Evolutionary conservation across 2,329 filamentous ascomycete species (phyloP).

Genomic region (Ophiosphaerella herpotricha): DNA sequence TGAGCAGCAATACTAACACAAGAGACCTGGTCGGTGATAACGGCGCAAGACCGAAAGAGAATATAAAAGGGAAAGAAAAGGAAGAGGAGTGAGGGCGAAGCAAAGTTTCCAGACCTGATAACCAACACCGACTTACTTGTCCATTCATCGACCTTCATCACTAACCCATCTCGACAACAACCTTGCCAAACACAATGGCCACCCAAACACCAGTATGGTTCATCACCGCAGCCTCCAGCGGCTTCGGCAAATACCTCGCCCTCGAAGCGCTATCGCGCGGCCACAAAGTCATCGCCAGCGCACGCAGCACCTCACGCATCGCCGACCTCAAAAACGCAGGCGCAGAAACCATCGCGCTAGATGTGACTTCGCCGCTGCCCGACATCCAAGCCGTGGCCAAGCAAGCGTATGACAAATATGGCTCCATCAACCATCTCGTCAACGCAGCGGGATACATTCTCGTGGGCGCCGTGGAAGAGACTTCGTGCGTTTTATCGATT

Average conservation of each 20-base stretch:
- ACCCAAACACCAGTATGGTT: slow-evolving; percentile 50
- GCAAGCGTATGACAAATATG: slow-evolving; percentile 47
- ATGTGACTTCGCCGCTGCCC: slow-evolving; percentile 47
- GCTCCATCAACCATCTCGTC: slow-evolving; percentile 52
- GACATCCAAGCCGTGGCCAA: slow-evolving; percentile 44
- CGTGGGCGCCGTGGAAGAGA: slow-evolving; percentile 53
- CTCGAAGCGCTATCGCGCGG: slow-evolving; percentile 51
- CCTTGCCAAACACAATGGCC: too few relatives aligned
- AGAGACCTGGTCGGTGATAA: too few relatives aligned
- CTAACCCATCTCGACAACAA: too few relatives aligned
- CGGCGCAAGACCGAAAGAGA: too few relatives aligned
- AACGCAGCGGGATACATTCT: slow-evolving; percentile 55
- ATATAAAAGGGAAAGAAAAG: too few relatives aligned
- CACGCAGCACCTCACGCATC: slow-evolving; percentile 47
- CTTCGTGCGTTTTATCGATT: slow-evolving; percentile 35
- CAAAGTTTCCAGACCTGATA: too few relatives aligned
- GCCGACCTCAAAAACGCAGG: slow-evolving; percentile 41
- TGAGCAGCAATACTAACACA: too few relatives aligned
- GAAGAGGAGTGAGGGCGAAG: too few relatives aligned
- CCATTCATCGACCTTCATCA: too few relatives aligned
- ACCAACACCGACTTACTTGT: too few relatives aligned
- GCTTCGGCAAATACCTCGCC: slow-evolving; percentile 53
- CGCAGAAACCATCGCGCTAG: slow-evolving; percentile 45
- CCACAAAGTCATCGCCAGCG: slow-evolving; percentile 56
- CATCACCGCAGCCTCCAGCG: slow-evolving; percentile 55